Percentiles rank a stretch among this genome's conserved stretches.
Evolutionary conservation across 495 filamentous ascomycete species (phyloP).

Genomic region (Penicillium crystallinum): DNA sequence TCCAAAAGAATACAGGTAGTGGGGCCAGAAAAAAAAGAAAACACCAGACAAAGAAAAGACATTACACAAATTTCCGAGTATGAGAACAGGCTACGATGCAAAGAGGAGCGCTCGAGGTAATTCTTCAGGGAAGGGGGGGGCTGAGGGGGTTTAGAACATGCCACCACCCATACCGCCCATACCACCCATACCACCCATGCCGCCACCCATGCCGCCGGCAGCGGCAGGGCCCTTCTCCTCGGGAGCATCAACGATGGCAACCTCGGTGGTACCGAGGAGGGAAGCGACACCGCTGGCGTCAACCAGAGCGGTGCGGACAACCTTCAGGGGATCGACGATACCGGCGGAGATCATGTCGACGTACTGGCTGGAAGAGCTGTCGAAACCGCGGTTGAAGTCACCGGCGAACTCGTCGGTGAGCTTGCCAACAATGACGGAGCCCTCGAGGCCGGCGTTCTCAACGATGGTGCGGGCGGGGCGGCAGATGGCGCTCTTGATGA

Average conservation of each 20-base stretch:
- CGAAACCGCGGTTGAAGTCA: slow-evolving; percentile 98
- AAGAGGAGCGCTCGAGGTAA: slow-evolving; percentile 34
- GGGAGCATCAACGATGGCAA: slow-evolving; percentile 90
- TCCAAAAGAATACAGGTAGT: slow-evolving; percentile 30
- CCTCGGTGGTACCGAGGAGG: slow-evolving; percentile 95
- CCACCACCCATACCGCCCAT: slow-evolving; percentile 59
- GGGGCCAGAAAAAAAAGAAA: slow-evolving; percentile 20
- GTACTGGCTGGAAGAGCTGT: slow-evolving; percentile 94
- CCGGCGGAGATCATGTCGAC: slow-evolving; percentile 96
- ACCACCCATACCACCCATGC: slow-evolving; percentile 69
- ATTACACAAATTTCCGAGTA: slow-evolving; percentile 26
- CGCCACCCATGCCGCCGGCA: slow-evolving; percentile 59
- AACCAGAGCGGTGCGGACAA: slow-evolving; percentile 89
- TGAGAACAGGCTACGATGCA: slow-evolving; percentile 40
- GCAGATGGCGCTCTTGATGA: slow-evolving; percentile 96
- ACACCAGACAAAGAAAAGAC: slow-evolving; percentile 21
- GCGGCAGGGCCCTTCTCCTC: slow-evolving; percentile 78
- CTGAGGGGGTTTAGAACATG: slow-evolving; percentile 41
- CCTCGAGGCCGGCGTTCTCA: slow-evolving; percentile 95
- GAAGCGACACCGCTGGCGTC: slow-evolving; percentile 96
- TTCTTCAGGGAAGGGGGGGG: slow-evolving; percentile 15
- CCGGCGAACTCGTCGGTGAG: slow-evolving; percentile 85
- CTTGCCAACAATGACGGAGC: slow-evolving; percentile 95
- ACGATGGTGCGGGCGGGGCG: slow-evolving; percentile 90
- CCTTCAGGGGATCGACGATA: slow-evolving; percentile 99